Evolutionary conservation across 257 asterid species (phyloP), one percentile per base, ranked within the genome.

Genomic region (Penstemon barbatus): DNA sequence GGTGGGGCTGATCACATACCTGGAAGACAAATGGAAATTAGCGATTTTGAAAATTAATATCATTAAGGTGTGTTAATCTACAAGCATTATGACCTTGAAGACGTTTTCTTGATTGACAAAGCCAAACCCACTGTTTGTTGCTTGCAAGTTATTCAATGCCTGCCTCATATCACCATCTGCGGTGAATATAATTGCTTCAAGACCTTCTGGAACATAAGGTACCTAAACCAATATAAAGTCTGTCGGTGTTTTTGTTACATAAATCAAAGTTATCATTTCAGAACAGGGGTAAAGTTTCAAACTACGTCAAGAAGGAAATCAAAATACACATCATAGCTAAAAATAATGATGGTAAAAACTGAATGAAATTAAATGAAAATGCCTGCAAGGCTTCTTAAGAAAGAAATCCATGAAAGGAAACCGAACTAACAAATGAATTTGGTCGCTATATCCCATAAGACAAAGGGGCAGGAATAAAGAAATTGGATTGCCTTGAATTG

Each of bases 111-210:
- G 97, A 86, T 82, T 94, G 75, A 94, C 96, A 78, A 94, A 89
- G 50, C 93, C 93, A 79, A 94, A 94, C 41, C 99, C 97, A 85
- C 96, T 87, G 82, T 84, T 53, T 66, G 99, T 94, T 18, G 99
- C 99, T 78, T 94, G 99, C 85, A 94, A 80, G 89, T 94, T 94
- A 73, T 94, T 94, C 82, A 94, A 75, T 54, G 97, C 99, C 63
- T 94, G 99, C 71, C 97, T 84, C 99, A 91, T 94, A 69, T 94
- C 99, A 65, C 99, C 99, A 83, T 94, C 97, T 66, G 99, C 97
- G 33, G 99, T 91, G 81, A 94, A 94, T 70, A 94, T 91, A 71
- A 94, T 84, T 13, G 99, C 97, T 76, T 91, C 99, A 71, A 94
- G 97, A 62, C 99, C 99, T 81, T 94, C 97, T 0, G 97, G 97